A percentile compares a stretch with the other conserved stretches of the same genome.
phyloP scores from a whole-genome alignment of 1,284 basidiomycete genomes.

The Flammula alnicola region DNA sequence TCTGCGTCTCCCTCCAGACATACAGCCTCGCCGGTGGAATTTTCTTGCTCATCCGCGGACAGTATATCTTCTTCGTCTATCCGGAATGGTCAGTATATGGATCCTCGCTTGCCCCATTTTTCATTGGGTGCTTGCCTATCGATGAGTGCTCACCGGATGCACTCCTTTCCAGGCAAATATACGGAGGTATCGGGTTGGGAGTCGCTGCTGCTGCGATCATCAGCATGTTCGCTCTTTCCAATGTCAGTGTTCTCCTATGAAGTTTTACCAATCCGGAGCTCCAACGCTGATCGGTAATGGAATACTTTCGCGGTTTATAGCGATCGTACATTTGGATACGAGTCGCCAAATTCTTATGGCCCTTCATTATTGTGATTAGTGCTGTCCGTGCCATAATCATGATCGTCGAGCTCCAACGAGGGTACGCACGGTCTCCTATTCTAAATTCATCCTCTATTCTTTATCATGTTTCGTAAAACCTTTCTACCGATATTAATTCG shows the following conservation, averaged over 20 bases:
- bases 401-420: slow-evolving; percentile 73
- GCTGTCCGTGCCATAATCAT: slow-evolving; percentile 74
- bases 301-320: slow-evolving; percentile 41
- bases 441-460: slow-evolving; percentile 21
- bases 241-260: slow-evolving; percentile 49
- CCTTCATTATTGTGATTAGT: slow-evolving; percentile 69
- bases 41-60: slow-evolving; percentile 67
- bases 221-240: slow-evolving; percentile 68
- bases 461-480: slow-evolving; percentile 10
- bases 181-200: slow-evolving; percentile 71
- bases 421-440: slow-evolving; percentile 46
- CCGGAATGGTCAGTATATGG: slow-evolving; percentile 63
- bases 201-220: slow-evolving; percentile 61
- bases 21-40: slow-evolving; percentile 75
- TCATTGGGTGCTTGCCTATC: not conserved
- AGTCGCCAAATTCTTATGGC: slow-evolving; percentile 74
- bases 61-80: slow-evolving; percentile 71
- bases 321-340: slow-evolving; percentile 76
- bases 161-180: slow-evolving; percentile 61
- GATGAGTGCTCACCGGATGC: slow-evolving; percentile 1
- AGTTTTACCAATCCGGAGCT: slow-evolving; percentile 21
- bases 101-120: slow-evolving; percentile 7
- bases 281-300: slow-evolving; percentile 21
- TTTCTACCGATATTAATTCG: slow-evolving; percentile 26
- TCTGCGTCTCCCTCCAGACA: slow-evolving; percentile 46